Base-by-base conservation (phyloP, 768 basidiomycete species). In the Exidia glandulosa region DNA sequence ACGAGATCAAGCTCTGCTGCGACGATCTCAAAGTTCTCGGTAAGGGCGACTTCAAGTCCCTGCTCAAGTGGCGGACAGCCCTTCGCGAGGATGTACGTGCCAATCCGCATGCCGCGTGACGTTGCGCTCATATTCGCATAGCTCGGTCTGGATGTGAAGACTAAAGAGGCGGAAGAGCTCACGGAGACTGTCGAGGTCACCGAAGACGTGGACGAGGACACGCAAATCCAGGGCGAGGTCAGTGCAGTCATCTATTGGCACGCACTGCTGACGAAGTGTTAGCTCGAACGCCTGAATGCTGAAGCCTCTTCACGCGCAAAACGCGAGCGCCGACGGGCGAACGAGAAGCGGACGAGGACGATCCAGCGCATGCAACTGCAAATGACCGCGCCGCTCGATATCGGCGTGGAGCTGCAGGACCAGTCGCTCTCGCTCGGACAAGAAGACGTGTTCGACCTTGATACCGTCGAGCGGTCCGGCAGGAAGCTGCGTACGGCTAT, bases 341-440 rank as follows among this genome's bases (percentile, higher is more conserved):
- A 97, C 72, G 96, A 98, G 75, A 77, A 89, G 67, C 91, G 89
- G 73, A 78, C 81, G 31, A 84, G 87, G 64, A 90, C 92, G 1
- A 86, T 98, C 41, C 90, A 92, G 68, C 87, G 94, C 57, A 88
- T 98, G 84, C 96, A 98, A 70, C 79, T 98, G 52, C 87, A 90
- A 68, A 99, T 99, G 96, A 90, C 89, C 13, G 92, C 93, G 23
- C 96, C 96, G n/a, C 76, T 94, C 64, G 96, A 97, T 66, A 94
- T 98, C 63, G 94, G 94, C 69, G 72, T 94, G 61, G 90, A 93
- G 66, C 88, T 88, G 66, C 77, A 81, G 57, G 93, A 95, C 63
- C 74, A 82, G 2, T 78, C 87, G 19, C 77, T 95, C 19, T 77
- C 74, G n/a, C 69, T 81, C 27, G 90, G 89, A 5, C 86, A 88